These are phyloP conservation scores for Herpetospermum pedunculosum DNA, from an alignment of 306 rosid genomes.

Conservation along the genomic window DNA sequence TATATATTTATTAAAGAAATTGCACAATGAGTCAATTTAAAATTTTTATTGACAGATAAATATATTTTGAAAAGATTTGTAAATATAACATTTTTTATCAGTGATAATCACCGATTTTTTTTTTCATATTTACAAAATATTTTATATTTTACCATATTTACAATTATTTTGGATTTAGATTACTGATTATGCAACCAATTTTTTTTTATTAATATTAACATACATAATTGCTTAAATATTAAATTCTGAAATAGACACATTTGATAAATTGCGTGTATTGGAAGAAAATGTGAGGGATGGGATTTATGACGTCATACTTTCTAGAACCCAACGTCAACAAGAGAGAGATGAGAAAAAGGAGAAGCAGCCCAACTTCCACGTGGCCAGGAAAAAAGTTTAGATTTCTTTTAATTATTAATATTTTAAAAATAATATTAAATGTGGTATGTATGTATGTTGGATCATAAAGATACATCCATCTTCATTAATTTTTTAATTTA, in stretches of 20 bases:
- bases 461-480: neutral
- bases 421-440: neutral
- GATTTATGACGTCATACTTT: conserved; percentile 3
- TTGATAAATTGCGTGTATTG: neutral
- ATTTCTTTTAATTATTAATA: neutral
- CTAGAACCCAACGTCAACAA: conserved; percentile 1
- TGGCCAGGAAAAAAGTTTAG: neutral
- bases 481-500: neutral
- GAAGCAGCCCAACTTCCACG: neutral
- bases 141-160: no score
- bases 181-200: no score
- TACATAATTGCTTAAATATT: neutral
- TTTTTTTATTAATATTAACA: no score
- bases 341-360: neutral
- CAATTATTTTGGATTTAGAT: no score
- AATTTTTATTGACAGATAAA: no score
- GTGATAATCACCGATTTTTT: no score
- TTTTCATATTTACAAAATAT: no score
- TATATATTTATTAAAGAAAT: no score
- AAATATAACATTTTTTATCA: no score
- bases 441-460: neutral
- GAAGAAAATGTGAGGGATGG: neutral
- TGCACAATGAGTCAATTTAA: no score
- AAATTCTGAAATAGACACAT: neutral
- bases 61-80: no score